Percentiles rank a stretch among this genome's conserved stretches.
These are phyloP conservation scores for Bipolaris zeicola DNA, from an alignment of 2,329 filamentous ascomycete species.

Conservation along the genomic window DNA sequence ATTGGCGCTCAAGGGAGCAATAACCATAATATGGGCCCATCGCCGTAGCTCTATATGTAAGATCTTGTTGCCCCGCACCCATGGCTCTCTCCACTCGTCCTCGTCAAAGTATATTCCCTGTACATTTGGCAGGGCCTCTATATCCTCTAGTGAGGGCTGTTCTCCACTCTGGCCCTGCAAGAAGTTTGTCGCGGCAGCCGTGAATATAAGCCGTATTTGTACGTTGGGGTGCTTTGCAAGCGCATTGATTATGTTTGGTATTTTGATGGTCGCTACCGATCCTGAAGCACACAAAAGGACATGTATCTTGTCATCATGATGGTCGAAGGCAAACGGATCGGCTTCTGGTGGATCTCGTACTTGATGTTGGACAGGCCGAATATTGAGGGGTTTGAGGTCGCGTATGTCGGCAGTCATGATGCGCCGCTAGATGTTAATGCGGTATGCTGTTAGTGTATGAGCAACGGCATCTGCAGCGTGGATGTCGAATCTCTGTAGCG, in stretches of 20 bases:
- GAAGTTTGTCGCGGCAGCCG: slow-evolving; percentile 74
- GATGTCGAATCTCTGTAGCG: background rate
- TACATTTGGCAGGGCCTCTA: slow-evolving; percentile 70
- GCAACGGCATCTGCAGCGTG: slow-evolving; percentile 16
- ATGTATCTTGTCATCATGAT: slow-evolving; percentile 53
- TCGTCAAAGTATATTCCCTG: slow-evolving; percentile 81
- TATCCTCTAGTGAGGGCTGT: slow-evolving; percentile 69
- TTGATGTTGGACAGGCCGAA: slow-evolving; percentile 36
- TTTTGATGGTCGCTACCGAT: slow-evolving; percentile 88
- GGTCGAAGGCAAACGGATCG: slow-evolving; percentile 33
- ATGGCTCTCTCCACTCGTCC: slow-evolving; percentile 83
- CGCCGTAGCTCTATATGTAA: slow-evolving; percentile 87
- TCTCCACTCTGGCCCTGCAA: slow-evolving; percentile 76
- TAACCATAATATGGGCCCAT: slow-evolving; percentile 79
- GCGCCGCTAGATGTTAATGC: slow-evolving; percentile 9
- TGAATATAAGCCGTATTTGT: slow-evolving; percentile 85
- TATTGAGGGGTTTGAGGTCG: slow-evolving; percentile 35
- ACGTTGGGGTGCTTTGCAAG: slow-evolving; percentile 62
- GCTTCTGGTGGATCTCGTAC: slow-evolving; percentile 19
- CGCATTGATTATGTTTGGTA: slow-evolving; percentile 57
- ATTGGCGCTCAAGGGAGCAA: slow-evolving; percentile 84
- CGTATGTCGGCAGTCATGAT: slow-evolving; percentile 33
- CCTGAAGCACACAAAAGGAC: slow-evolving; percentile 70
- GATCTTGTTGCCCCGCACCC: slow-evolving; percentile 78
- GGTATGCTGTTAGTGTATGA: slow-evolving; percentile 1